Conservation (phyloP, 208 protist genomes). For the Crithidia acanthocephali region DNA sequence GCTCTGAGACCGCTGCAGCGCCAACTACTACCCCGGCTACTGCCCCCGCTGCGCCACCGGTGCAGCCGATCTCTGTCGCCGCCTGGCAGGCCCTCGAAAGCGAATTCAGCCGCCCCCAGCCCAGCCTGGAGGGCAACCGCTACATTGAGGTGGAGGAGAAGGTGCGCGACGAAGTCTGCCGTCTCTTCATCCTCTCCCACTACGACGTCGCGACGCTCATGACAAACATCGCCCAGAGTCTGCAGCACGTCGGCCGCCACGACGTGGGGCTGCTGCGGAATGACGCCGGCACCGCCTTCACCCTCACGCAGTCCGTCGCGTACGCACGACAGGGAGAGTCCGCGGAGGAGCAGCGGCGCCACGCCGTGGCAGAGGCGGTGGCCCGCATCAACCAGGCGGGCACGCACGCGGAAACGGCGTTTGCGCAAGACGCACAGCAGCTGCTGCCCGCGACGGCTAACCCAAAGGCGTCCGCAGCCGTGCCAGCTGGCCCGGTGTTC, state of each 20-base stretch:
- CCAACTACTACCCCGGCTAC: slow-evolving; percentile 16
- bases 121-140: slow-evolving; percentile 56
- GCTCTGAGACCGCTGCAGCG: no score
- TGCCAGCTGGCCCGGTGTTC: slow-evolving; percentile 26
- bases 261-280: slow-evolving; percentile 86
- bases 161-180: slow-evolving; percentile 70
- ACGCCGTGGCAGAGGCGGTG: slow-evolving; percentile 55
- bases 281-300: slow-evolving; percentile 80
- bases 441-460: slow-evolving; percentile 1
- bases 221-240: slow-evolving; percentile 58
- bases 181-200: slow-evolving; percentile 73
- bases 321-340: slow-evolving; percentile 47
- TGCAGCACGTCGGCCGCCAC: slow-evolving; percentile 82
- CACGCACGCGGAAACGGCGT: slow-evolving; percentile 34
- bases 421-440: slow-evolving; percentile 29
- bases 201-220: slow-evolving; percentile 78
- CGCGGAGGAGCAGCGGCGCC: slow-evolving; percentile 52
- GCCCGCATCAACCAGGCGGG: slow-evolving; percentile 61
- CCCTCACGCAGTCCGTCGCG: slow-evolving; percentile 68
- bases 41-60: slow-evolving; percentile 21
- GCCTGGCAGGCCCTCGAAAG: slow-evolving; percentile 51
- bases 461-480: background rate
- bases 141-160: slow-evolving; percentile 78
- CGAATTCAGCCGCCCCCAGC: slow-evolving; percentile 40
- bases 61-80: slow-evolving; percentile 45